Conservation (phyloP, 2,329 filamentous ascomycete species). For the Rhinocladiella mackenziei region DNA sequence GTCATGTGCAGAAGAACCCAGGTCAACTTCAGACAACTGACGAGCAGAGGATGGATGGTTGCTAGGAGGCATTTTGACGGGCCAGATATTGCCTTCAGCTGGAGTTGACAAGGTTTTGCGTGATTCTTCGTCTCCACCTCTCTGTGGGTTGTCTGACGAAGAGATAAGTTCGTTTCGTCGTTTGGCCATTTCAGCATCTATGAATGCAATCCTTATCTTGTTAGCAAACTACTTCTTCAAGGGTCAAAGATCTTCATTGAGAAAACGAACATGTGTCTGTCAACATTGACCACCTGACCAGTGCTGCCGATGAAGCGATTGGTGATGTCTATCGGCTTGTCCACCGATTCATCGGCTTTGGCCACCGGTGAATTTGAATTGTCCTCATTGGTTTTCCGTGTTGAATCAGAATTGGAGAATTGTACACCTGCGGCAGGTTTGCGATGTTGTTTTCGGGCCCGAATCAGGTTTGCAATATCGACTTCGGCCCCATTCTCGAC, state of each 20-base stretch:
- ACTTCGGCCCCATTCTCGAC: slow-evolving; percentile 11
- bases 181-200: slow-evolving; percentile 64
- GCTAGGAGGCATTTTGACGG: background rate
- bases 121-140: background rate
- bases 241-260: slow-evolving; percentile 8
- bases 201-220: slow-evolving; percentile 61
- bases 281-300: slow-evolving; percentile 54
- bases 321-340: slow-evolving; percentile 39
- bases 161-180: slow-evolving; percentile 31
- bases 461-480: slow-evolving; percentile 13
- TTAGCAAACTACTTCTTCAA: slow-evolving; percentile 46
- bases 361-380: slow-evolving; percentile 1
- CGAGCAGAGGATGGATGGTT: slow-evolving; percentile 46
- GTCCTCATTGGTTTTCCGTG: background rate
- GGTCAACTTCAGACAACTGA: slow-evolving; percentile 55
- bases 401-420: slow-evolving; percentile 20
- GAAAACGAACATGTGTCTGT: slow-evolving; percentile 60
- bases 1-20: slow-evolving; percentile 46
- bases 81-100: background rate
- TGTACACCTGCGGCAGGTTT: slow-evolving; percentile 18
- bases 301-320: slow-evolving; percentile 58
- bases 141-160: slow-evolving; percentile 25
- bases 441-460: slow-evolving; percentile 15
- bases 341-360: slow-evolving; percentile 19
- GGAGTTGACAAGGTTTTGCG: no score